A percentile compares a stretch with the other conserved stretches of the same genome.
phyloP scores from a whole-genome alignment of 495 filamentous ascomycete genomes.

The Hypoxylon fuscum region DNA sequence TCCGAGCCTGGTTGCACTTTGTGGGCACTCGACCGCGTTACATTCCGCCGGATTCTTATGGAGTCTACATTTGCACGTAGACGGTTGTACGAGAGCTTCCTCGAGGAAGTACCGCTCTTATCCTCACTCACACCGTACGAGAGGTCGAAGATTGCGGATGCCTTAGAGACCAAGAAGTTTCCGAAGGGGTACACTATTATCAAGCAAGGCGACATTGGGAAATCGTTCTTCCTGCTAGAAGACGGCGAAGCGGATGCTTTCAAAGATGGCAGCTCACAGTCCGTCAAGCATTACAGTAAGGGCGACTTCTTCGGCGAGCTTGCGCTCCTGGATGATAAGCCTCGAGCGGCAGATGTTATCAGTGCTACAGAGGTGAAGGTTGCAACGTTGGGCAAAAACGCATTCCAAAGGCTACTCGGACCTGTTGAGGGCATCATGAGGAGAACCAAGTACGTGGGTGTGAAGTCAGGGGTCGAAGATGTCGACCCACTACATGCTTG shows the following conservation, averaged over 20 bases:
- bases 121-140: constrained; percentile 87
- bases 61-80: constrained; percentile 95
- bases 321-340: constrained; percentile 90
- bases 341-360: constrained; percentile 89
- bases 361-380: constrained; percentile 88
- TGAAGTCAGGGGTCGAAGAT: constrained; percentile 62
- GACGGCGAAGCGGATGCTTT: constrained; percentile 86
- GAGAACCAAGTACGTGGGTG: constrained; percentile 67
- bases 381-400: constrained; percentile 90
- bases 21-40: constrained; percentile 94
- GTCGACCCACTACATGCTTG: constrained; percentile 58
- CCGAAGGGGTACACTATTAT: constrained; percentile 85
- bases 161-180: constrained; percentile 88
- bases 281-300: constrained; percentile 82
- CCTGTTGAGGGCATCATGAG: constrained; percentile 96
- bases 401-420: constrained; percentile 91
- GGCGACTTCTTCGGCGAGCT: constrained; percentile 98
- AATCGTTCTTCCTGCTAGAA: constrained; percentile 93
- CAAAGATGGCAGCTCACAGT: constrained; percentile 68
- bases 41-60: constrained; percentile 98
- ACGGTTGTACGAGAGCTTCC: constrained; percentile 95
- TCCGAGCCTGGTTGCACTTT: constrained; percentile 80
- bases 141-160: constrained; percentile 95
- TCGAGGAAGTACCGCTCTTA: constrained; percentile 95
- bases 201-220: constrained; percentile 87